Percentiles rank a stretch among this genome's conserved stretches.
Evolutionary conservation across 2,329 filamentous ascomycete species (phyloP).

Genomic region (Aspergillus terreus): DNA sequence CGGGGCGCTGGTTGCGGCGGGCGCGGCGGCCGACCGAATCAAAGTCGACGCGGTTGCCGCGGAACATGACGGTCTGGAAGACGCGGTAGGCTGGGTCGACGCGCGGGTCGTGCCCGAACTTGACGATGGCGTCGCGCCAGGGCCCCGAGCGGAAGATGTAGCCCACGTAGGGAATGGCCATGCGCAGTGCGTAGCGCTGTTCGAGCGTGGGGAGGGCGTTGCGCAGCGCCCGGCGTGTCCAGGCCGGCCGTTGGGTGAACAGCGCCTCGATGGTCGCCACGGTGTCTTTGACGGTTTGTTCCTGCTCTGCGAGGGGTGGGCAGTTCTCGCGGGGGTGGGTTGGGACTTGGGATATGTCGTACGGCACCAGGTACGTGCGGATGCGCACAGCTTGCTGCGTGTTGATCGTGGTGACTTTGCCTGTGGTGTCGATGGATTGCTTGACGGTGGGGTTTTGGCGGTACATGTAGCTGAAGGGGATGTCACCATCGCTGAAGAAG

Average conservation of each 20-base stretch:
- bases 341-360: slow-evolving; percentile 61
- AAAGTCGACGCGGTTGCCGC: slow-evolving; percentile 49
- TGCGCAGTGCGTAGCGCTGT: slow-evolving; percentile 59
- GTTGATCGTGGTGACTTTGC: slow-evolving; percentile 59
- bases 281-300: slow-evolving; percentile 60
- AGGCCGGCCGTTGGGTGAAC: slow-evolving; percentile 73
- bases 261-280: slow-evolving; percentile 62
- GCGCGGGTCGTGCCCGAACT: slow-evolving; percentile 82
- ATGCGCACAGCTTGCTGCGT: slow-evolving; percentile 56
- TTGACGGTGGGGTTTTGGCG: slow-evolving; percentile 79
- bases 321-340: slow-evolving; percentile 56
- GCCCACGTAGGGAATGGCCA: slow-evolving; percentile 76
- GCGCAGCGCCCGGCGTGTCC: slow-evolving; percentile 77
- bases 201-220: slow-evolving; percentile 61
- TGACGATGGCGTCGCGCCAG: slow-evolving; percentile 83
- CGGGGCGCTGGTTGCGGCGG: slow-evolving; percentile 27
- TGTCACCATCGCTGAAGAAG: slow-evolving; percentile 67
- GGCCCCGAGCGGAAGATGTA: slow-evolving; percentile 93
- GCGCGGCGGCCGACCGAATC: slow-evolving; percentile 21
- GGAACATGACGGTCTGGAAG: slow-evolving; percentile 89
- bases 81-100: slow-evolving; percentile 69
- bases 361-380: slow-evolving; percentile 57
- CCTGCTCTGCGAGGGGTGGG: slow-evolving; percentile 45
- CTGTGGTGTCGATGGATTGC: slow-evolving; percentile 53
- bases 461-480: slow-evolving; percentile 71